Conservation (phyloP, 768 basidiomycete species). For the Termitomyces sp. region DNA sequence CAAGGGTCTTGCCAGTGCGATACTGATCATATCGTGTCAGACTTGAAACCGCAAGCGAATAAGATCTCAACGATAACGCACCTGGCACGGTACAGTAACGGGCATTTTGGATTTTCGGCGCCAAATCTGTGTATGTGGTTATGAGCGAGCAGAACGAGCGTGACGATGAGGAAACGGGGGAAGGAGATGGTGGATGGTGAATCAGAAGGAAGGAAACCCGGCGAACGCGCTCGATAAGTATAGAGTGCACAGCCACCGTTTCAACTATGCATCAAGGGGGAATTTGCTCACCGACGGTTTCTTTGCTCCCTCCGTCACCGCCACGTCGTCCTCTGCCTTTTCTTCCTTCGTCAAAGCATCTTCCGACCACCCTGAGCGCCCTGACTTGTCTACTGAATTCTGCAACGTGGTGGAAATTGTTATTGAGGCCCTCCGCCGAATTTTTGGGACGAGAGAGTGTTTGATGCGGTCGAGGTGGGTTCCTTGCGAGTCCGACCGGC, state of each 20-base stretch:
- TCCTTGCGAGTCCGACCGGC: constrained; percentile 16
- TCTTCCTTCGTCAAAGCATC: not conserved
- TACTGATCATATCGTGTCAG: constrained; percentile 44
- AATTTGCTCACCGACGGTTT: constrained; percentile 4
- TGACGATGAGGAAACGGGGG: not conserved
- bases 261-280: constrained; percentile 2
- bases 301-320: not conserved
- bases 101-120: constrained; percentile 21
- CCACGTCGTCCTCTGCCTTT: not conserved
- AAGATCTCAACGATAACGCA: constrained; percentile 19
- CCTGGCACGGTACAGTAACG: constrained; percentile 46
- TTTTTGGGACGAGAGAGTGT: constrained; percentile 10
- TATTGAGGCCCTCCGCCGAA: constrained; percentile 8
- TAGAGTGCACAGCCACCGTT: constrained; percentile 16
- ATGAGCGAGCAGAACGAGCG: not conserved
- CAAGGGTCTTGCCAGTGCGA: constrained; percentile 83
- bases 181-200: not conserved
- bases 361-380: not conserved
- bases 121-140: constrained; percentile 5
- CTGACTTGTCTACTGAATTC: not conserved
- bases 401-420: not conserved
- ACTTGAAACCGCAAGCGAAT: not conserved
- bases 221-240: constrained; percentile 13
- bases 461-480: constrained; percentile 19
- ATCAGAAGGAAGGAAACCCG: not conserved